A percentile compares a stretch with the other conserved stretches of the same genome.
These are phyloP conservation scores for Aspergillus conjunctus DNA, from an alignment of 495 filamentous ascomycete genomes.

Conservation along the genomic window DNA sequence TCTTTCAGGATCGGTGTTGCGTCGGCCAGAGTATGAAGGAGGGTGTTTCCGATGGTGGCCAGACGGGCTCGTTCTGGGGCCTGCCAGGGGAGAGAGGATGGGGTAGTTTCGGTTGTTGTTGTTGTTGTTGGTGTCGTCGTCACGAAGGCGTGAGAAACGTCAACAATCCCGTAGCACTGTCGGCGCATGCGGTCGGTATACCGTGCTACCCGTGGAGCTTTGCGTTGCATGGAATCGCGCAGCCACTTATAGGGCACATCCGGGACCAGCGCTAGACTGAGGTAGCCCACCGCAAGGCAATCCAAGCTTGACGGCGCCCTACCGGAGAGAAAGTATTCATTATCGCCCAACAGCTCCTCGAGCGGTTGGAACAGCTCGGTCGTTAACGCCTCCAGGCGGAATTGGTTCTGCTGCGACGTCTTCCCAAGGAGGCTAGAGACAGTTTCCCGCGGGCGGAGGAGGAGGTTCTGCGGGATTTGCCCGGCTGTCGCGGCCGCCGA, in stretches of 20 bases:
- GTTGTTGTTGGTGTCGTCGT: background rate
- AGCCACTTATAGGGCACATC: conserved; percentile 75
- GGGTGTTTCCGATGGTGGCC: conserved; percentile 38
- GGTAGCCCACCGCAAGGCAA: conserved; percentile 75
- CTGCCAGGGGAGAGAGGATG: conserved; percentile 40
- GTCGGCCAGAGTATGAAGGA: conserved; percentile 44
- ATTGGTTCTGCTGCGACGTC: conserved; percentile 50
- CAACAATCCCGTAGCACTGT: conserved; percentile 43
- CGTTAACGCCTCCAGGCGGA: conserved; percentile 70
- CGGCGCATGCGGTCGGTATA: conserved; percentile 55
- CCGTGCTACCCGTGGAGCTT: conserved; percentile 53
- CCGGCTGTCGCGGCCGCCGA: conserved; percentile 45
- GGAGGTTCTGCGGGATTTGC: conserved; percentile 46
- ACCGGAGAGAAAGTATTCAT: conserved; percentile 54
- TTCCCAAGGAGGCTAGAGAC: conserved; percentile 44
- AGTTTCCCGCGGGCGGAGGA: conserved; percentile 43
- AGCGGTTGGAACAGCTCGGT: conserved; percentile 70
- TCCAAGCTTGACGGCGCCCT: conserved; percentile 64
- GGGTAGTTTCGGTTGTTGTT: background rate
- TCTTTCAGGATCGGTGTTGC: conserved; percentile 44
- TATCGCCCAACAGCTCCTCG: conserved; percentile 60
- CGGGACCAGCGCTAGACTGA: conserved; percentile 71
- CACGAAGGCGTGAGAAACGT: conserved; percentile 33
- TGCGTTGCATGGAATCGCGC: conserved; percentile 57
- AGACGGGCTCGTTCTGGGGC: conserved; percentile 38